A percentile compares a stretch with the other conserved stretches of the same genome.
phyloP scores from a whole-genome alignment of 2,329 filamentous ascomycete species.

The Aspergillus terreus region DNA sequence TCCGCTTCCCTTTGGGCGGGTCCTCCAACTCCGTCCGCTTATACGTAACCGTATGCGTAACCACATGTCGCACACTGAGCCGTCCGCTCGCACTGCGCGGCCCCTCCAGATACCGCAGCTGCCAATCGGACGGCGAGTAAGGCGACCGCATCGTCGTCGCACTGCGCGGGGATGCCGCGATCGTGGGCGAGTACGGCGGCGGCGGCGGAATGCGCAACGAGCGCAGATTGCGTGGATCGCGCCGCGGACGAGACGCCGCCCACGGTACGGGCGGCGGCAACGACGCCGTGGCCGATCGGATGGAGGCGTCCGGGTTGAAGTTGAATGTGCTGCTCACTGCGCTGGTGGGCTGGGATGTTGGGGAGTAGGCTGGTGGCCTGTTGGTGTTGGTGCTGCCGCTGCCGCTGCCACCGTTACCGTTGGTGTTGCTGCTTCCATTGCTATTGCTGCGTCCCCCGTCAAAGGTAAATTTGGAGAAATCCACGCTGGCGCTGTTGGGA shows the following conservation, averaged over 20 bases:
- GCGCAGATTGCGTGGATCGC: slow-evolving; percentile 53
- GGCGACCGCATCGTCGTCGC: slow-evolving; percentile 63
- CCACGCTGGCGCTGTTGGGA: slow-evolving; percentile 57
- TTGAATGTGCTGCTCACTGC: slow-evolving; percentile 35
- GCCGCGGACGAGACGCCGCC: slow-evolving; percentile 48
- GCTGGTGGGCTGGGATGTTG: slow-evolving; percentile 32
- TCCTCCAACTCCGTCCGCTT: slow-evolving; percentile 73
- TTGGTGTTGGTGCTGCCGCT: neutral
- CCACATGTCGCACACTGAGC: slow-evolving; percentile 76
- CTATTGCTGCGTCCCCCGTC: slow-evolving; percentile 13
- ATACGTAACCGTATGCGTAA: slow-evolving; percentile 92
- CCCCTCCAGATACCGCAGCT: slow-evolving; percentile 59
- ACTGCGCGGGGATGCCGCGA: slow-evolving; percentile 59
- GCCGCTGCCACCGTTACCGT: neutral
- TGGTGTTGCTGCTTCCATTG: neutral
- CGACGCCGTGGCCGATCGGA: slow-evolving; percentile 53
- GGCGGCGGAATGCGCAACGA: slow-evolving; percentile 75
- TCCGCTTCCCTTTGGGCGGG: slow-evolving; percentile 87
- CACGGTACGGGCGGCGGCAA: slow-evolving; percentile 60
- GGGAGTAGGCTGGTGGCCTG: slow-evolving; percentile 20
- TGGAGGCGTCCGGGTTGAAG: slow-evolving; percentile 47
- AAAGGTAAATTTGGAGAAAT: slow-evolving; percentile 44
- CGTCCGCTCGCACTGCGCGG: slow-evolving; percentile 58
- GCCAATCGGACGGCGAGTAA: slow-evolving; percentile 67
- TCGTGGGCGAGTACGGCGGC: slow-evolving; percentile 48